Conservation (phyloP, 495 filamentous ascomycete genomes). For the Podospora tetraspora region DNA sequence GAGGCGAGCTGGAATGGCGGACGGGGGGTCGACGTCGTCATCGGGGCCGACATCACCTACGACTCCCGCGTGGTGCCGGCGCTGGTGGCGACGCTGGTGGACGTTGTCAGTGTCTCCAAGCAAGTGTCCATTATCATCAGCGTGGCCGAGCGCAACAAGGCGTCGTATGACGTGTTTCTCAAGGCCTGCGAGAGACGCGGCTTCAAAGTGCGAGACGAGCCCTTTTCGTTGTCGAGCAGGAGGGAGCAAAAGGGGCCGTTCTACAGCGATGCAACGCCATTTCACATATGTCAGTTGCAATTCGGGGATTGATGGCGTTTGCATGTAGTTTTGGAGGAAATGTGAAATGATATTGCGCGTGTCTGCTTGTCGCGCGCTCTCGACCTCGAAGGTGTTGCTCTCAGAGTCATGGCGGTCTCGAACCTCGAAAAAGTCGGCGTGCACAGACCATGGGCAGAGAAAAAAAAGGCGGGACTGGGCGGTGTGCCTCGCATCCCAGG, state of each 20-base stretch:
- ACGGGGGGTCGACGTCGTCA: conserved; percentile 39
- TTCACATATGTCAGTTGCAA: conserved; percentile 38
- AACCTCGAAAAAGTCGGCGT: neutral
- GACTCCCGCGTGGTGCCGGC: conserved; percentile 41
- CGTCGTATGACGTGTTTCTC: conserved; percentile 42
- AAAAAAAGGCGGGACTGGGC: too few species aligned
- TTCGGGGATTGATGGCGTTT: neutral
- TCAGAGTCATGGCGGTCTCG: neutral
- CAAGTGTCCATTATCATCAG: conserved; percentile 37
- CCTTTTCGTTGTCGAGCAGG: conserved; percentile 30
- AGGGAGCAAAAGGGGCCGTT: conserved; percentile 45
- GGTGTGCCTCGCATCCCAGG: conserved; percentile 2
- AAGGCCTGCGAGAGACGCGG: conserved; percentile 28
- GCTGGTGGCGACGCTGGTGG: conserved; percentile 42
- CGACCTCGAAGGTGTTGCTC: neutral
- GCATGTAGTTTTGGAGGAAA: neutral
- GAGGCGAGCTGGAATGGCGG: conserved; percentile 41
- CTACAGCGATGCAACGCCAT: conserved; percentile 40
- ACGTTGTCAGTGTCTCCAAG: conserved; percentile 36
- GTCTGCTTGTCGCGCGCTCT: neutral
- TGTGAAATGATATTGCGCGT: neutral
- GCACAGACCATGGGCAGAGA: neutral
- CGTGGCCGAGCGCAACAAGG: conserved; percentile 44
- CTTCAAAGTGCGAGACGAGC: conserved; percentile 32
- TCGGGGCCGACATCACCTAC: conserved; percentile 51